Conservation (phyloP, 1,284 basidiomycete species). For the Malassezia caprae region DNA sequence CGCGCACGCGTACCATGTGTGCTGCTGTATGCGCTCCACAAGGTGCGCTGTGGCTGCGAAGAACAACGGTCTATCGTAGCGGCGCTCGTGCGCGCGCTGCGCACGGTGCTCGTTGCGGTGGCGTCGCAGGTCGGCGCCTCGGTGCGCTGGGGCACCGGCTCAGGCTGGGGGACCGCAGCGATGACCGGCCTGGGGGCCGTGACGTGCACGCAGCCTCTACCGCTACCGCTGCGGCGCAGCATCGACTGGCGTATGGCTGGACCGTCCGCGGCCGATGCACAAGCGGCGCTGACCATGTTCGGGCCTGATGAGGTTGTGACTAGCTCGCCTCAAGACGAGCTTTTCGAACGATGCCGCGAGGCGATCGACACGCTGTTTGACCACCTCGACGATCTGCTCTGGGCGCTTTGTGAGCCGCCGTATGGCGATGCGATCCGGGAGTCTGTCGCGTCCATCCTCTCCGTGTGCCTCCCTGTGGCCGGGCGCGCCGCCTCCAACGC, state of each 20-base stretch:
- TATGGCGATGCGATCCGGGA: not conserved
- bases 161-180: conserved; percentile 22
- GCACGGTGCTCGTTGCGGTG: conserved; percentile 32
- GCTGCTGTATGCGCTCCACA: not conserved
- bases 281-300: not conserved
- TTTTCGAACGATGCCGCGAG: not conserved
- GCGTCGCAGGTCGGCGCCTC: conserved; percentile 32
- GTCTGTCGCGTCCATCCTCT: not conserved
- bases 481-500: not conserved
- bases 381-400: not conserved
- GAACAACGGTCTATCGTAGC: conserved; percentile 17
- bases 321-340: not conserved
- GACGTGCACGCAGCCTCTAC: not conserved
- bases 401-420: not conserved
- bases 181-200: not conserved
- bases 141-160: conserved; percentile 36
- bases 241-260: not conserved
- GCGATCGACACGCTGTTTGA: not conserved
- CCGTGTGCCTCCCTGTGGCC: not conserved
- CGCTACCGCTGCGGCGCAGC: not conserved
- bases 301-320: not conserved
- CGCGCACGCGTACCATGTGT: conserved; percentile 9
- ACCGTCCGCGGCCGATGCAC: not conserved
- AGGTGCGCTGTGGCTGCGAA: not conserved
- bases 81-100: conserved; percentile 27